Base-by-base conservation (phyloP, 805 yeast species). In the Brettanomyces nanus region DNA sequence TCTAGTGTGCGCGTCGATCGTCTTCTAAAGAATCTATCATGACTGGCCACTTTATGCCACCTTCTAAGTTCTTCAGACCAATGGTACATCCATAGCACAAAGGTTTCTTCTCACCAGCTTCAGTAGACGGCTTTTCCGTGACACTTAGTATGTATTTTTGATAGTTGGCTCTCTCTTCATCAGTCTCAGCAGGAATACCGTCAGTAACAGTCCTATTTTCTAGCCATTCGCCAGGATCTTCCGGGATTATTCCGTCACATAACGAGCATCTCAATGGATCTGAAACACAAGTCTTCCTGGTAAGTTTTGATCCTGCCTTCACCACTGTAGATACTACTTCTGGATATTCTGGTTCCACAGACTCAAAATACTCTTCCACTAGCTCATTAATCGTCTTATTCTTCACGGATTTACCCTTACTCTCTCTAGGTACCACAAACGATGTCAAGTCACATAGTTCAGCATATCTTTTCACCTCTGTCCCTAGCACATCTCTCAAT, bases 251-350 rank as follows among this genome's bases (percentile, higher is more conserved):
- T 4, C 58, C 63, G 1, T 69, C 67, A 52, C 95, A 85, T 1
- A 85, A 46, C 11, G 58, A 59, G 56, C 95, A 85, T 5, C 33
- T 36, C 5, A 45, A 52, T 1, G 47, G 47, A 1, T 51, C 42
- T 4, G 31, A 19, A 7, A 36, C 20, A 7, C 40, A 39, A 2
- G 28, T 5, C 0, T 84, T 85, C 6, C 66, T 66, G 2, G 68
- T 70, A 32, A 89, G 60, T 54, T 90, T 87, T 34, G 79, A 79
- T 4, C 92, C 95, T 0, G 95, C 87, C 46, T 85, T 80, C 11
- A 87, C 87, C 17, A 90, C 97, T 0, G 97, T 89, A 0, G 96
- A 82, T 3, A 89, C 87, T 2, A 90, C 84, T 40, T 90, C 85
- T 0, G 95, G 87, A 53, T 87, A 87, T 13, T 78, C 87, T 5